These are phyloP conservation scores for Linnemannia elongata DNA, from an alignment of 192 early-diverging fungal species.

Conservation along the genomic window DNA sequence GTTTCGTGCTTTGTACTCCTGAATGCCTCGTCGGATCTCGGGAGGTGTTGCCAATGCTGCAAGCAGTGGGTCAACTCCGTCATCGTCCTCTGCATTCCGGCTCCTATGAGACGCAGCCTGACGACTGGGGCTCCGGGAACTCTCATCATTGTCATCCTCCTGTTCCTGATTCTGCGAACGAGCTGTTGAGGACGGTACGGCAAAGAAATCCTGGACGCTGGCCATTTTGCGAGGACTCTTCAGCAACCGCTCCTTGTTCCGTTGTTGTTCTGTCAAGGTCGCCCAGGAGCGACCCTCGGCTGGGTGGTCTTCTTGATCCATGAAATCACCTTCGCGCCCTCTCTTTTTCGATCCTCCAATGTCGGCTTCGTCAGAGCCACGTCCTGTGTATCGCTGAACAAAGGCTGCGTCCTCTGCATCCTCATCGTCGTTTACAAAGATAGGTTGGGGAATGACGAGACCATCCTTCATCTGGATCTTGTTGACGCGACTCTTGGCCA, in stretches of 20 bases:
- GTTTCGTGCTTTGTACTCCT: background rate
- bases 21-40: constrained; percentile 14
- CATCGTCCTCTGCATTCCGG: background rate
- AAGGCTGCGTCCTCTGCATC: constrained; percentile 9
- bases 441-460: constrained; percentile 40
- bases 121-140: constrained; percentile 28
- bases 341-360: constrained; percentile 46
- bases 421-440: constrained; percentile 41
- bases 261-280: constrained; percentile 23
- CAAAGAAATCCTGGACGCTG: constrained; percentile 46
- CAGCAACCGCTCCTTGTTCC: constrained; percentile 32
- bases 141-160: background rate
- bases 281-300: constrained; percentile 9
- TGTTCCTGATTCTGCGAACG: background rate
- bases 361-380: background rate
- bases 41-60: constrained; percentile 38
- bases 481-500: constrained; percentile 42
- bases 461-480: constrained; percentile 42
- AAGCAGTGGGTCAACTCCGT: constrained; percentile 33
- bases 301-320: constrained; percentile 1
- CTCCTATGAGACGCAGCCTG: constrained; percentile 29
- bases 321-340: constrained; percentile 20
- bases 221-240: constrained; percentile 52
- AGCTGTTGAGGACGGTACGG: background rate
- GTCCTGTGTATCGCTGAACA: background rate